phyloP scores from a whole-genome alignment of 1,284 basidiomycete genomes.

The Melampsora americana region DNA sequence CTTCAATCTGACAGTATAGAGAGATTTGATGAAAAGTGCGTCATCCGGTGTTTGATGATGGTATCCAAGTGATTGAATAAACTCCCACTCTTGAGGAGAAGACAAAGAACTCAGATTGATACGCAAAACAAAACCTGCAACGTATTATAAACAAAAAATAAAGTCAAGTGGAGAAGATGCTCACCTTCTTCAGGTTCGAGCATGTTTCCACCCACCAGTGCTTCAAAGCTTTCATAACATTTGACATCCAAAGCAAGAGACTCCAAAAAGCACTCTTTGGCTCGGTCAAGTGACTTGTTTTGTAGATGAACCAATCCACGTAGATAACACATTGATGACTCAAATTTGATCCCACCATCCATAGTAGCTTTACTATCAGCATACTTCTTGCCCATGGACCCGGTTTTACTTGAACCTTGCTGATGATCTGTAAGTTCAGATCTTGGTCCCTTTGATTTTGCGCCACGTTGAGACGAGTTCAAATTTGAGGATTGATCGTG shows the following conservation, averaged over 20 bases:
- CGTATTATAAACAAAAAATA: slow-evolving; percentile 33
- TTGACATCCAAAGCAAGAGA: slow-evolving; percentile 91
- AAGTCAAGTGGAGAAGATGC: slow-evolving; percentile 46
- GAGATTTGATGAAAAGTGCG: slow-evolving; percentile 79
- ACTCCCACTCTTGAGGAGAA: slow-evolving; percentile 78
- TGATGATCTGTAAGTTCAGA: slow-evolving; percentile 55
- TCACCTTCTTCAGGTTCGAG: slow-evolving; percentile 85
- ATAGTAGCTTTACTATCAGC: slow-evolving; percentile 45
- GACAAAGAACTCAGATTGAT: neutral
- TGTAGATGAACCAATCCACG: slow-evolving; percentile 91
- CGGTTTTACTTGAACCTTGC: slow-evolving; percentile 69
- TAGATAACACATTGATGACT: slow-evolving; percentile 90
- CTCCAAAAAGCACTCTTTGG: slow-evolving; percentile 90
- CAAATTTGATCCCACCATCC: slow-evolving; percentile 63
- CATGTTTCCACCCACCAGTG: slow-evolving; percentile 86
- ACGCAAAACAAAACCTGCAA: neutral
- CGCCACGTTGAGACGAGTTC: slow-evolving; percentile 36
- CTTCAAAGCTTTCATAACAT: slow-evolving; percentile 92
- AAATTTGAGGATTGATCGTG: slow-evolving; percentile 6
- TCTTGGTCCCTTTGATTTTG: slow-evolving; percentile 13
- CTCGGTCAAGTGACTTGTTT: slow-evolving; percentile 78
- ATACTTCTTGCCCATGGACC: slow-evolving; percentile 75
- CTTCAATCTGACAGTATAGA: slow-evolving; percentile 84
- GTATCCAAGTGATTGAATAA: slow-evolving; percentile 80
- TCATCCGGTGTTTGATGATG: slow-evolving; percentile 77